Conservation (phyloP, 148 eudicot genomes). For the Rhododendron simsii region DNA sequence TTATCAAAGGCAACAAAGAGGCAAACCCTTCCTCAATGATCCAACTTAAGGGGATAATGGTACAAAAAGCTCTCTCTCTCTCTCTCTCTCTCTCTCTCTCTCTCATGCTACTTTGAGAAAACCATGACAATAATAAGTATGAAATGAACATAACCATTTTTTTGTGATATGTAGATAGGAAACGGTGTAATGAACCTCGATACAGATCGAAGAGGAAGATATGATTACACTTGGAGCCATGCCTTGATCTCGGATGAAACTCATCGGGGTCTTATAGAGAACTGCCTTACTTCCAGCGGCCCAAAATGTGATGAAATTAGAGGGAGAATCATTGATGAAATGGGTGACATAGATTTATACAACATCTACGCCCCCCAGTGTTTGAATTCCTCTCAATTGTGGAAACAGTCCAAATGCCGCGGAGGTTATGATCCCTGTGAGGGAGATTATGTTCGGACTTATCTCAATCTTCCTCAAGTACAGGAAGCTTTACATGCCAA, state of each 20-base stretch:
- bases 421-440: constrained; percentile 30
- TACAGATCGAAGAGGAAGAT: constrained; percentile 23
- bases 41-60: constrained; percentile 26
- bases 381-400: background rate
- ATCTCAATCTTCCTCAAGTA: constrained; percentile 27
- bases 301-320: constrained; percentile 9
- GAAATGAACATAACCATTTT: background rate
- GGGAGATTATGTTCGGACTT: constrained; percentile 14
- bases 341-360: constrained; percentile 22
- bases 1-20: constrained; percentile 23
- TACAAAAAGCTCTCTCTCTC: background rate
- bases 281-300: constrained; percentile 8
- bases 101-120: background rate
- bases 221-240: constrained; percentile 31
- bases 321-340: constrained; percentile 3
- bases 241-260: constrained; percentile 33
- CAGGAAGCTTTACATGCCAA: constrained; percentile 31
- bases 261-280: constrained; percentile 12
- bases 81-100: background rate
- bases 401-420: background rate
- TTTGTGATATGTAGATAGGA: constrained; percentile 20
- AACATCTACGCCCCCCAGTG: constrained; percentile 24
- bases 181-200: constrained; percentile 28
- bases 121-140: background rate
- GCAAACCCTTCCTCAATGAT: constrained; percentile 16